These are phyloP conservation scores for Parmelia sp. DNA, from an alignment of 495 filamentous ascomycete genomes.

Conservation along the genomic window DNA sequence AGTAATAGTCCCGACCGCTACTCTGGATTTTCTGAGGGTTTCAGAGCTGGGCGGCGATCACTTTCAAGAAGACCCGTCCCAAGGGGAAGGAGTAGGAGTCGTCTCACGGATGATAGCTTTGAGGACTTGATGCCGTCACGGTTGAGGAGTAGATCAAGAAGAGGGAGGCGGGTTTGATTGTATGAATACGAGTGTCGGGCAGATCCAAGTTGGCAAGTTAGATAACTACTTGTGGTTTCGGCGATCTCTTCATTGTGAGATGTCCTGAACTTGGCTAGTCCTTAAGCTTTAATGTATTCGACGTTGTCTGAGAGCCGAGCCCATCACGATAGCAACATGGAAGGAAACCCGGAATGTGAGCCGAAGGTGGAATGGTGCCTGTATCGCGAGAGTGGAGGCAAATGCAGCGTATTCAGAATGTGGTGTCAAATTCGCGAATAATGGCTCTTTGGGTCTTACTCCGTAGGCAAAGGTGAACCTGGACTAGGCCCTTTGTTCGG, in stretches of 20 bases:
- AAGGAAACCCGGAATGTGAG: background rate
- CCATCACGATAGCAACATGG: background rate
- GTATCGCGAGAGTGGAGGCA: background rate
- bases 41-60: constrained; percentile 2
- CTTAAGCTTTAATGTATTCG: no score
- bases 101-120: constrained; percentile 20
- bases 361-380: background rate
- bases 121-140: constrained; percentile 2
- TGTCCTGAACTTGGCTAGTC: background rate
- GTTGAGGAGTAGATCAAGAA: constrained; percentile 1
- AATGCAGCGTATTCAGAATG: background rate
- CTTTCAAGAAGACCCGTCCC: background rate
- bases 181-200: background rate
- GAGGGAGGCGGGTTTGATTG: background rate
- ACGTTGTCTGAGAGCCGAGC: background rate
- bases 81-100: constrained; percentile 11
- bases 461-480: background rate
- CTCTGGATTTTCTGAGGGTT: background rate
- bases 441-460: constrained; percentile 6
- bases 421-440: constrained; percentile 1
- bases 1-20: constrained; percentile 1
- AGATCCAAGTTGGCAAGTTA: background rate
- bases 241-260: background rate
- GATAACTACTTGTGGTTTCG: background rate
- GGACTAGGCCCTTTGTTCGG: background rate